These are phyloP conservation scores for Penicillium mononematosum DNA, from an alignment of 495 filamentous ascomycete species.

Conservation along the genomic window DNA sequence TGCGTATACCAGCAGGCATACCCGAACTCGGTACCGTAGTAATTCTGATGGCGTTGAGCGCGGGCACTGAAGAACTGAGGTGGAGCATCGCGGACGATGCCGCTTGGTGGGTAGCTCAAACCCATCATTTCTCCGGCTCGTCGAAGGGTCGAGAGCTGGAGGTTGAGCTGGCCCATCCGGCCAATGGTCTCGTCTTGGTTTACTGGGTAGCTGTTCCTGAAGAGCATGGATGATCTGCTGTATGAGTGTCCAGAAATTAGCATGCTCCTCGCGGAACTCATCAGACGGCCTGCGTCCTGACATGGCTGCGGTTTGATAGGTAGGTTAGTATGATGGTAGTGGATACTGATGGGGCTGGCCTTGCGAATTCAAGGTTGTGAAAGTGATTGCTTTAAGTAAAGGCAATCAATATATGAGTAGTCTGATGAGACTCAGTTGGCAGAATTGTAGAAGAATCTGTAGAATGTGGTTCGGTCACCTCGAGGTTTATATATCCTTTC, in stretches of 20 bases:
- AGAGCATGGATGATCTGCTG: neutral
- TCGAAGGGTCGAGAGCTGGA: neutral
- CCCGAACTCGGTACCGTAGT: neutral
- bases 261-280: neutral
- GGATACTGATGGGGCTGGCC: neutral
- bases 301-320: neutral
- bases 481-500: neutral
- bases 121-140: constrained; percentile 1
- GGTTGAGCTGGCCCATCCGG: neutral
- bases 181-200: neutral
- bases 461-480: neutral
- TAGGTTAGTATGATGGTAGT: neutral
- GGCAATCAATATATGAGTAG: neutral
- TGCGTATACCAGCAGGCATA: constrained; percentile 8
- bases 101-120: neutral
- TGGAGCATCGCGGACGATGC: neutral
- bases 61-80: neutral
- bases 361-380: neutral
- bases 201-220: neutral
- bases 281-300: neutral
- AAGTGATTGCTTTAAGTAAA: neutral
- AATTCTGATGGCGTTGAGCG: neutral
- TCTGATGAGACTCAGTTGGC: neutral
- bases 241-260: neutral
- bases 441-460: neutral